Evolutionary conservation across 345 rosid species (phyloP), one percentile per base, ranked within the genome.

Genomic region (Gossypium anomalum): DNA sequence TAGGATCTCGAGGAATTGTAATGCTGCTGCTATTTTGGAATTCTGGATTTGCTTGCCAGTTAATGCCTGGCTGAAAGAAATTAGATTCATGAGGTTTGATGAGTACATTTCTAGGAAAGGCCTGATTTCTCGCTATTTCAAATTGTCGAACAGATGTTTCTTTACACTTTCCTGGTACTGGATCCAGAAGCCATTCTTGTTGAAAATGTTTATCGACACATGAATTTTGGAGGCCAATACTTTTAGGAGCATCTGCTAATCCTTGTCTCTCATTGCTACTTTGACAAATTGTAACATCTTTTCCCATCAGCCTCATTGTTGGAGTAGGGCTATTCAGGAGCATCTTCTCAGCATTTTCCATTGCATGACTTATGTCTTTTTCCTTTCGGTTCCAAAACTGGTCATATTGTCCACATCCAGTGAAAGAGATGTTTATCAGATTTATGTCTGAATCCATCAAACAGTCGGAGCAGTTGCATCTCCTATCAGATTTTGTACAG

Each of bases 241-340:
- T 55, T 47, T 27, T 8, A 66, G 83, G 74, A 76, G 77, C 85
- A 70, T 73, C 84, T 53, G 67, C 85, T 49, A 69, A 61, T 44
- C 77, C 81, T 72, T 51, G 78, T 27, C 48, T 67, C 47, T 80
- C 86, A 57, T 78, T 63, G 70, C 76, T 79, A 72, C 83, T 80
- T 79, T 77, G 80, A 34, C 81, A 78, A 68, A 90, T 75, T 20
- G 89, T 78, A 73, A 88, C 90, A 87, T 90, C 88, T 76, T 90
- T 88, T 60, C 94, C 92, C 92, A 90, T 88, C 77, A 90, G 77
- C 75, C 92, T 80, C 92, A 90, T 84, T 55, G 87, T 90, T 77
- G 85, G 75, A 70, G 80, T 87, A 17, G 80, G 69, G 16, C 66
- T 61, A 65, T 79, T 74, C 65, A 78, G 79, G 16, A 65, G 61